phyloP scores from a whole-genome alignment of 164 flowering plant genomes.

The Magnolia kwangsiensis region DNA sequence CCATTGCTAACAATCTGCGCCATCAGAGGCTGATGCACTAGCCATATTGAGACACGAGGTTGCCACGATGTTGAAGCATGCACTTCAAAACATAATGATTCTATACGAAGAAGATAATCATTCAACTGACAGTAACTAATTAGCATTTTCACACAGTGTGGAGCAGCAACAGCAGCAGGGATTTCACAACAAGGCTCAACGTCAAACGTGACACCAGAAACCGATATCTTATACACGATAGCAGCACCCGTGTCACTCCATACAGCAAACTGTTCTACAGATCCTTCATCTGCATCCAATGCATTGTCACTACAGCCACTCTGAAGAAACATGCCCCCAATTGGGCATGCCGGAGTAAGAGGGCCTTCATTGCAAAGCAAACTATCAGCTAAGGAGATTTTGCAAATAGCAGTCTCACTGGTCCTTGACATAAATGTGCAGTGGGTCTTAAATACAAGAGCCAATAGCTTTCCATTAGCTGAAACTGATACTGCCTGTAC shows the following conservation, averaged over 20 bases:
- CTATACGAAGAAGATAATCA: conserved; percentile 52
- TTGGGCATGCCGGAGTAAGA: conserved; percentile 29
- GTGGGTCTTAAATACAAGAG: conserved; percentile 38
- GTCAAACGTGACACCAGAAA: conserved; percentile 31
- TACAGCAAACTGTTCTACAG: conserved; percentile 36
- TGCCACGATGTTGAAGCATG: conserved; percentile 56
- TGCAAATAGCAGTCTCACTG: conserved; percentile 43
- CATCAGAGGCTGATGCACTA: conserved; percentile 15
- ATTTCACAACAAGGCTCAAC: conserved; percentile 43
- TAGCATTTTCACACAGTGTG: conserved; percentile 29
- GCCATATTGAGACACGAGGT: conserved; percentile 67
- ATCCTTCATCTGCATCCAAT: conserved; percentile 10
- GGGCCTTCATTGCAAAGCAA: conserved; percentile 29
- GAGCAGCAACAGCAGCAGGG: conserved; percentile 43
- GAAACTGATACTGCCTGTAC: conserved; percentile 45
- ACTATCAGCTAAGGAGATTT: conserved; percentile 48
- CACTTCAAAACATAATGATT: conserved; percentile 41
- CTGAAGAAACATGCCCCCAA: conserved; percentile 62
- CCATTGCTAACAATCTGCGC: conserved; percentile 18
- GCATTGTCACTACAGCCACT: conserved; percentile 14
- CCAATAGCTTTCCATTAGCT: conserved; percentile 51
- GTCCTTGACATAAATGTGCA: conserved; percentile 59
- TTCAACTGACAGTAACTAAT: conserved; percentile 40
- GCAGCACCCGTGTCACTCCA: conserved; percentile 75
- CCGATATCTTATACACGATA: conserved; percentile 46